Conservation (phyloP, 2,329 filamentous ascomycete species). For the Capronia epimyces region DNA sequence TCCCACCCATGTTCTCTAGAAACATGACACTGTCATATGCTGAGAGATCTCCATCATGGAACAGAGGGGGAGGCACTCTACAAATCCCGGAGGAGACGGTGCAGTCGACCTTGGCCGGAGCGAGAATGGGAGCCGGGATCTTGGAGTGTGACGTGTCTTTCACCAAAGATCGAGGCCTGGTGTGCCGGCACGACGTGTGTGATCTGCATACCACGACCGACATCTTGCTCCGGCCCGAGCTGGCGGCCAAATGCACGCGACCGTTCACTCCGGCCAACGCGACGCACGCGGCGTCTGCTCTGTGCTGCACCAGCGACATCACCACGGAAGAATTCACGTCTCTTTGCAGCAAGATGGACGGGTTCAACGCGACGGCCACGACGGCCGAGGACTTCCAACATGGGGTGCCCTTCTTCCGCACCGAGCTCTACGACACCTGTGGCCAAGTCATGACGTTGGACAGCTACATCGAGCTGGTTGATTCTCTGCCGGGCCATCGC, state of each 20-base stretch:
- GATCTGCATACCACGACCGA: conserved; percentile 65
- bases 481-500: conserved; percentile 48
- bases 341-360: conserved; percentile 68
- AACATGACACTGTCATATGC: too few species aligned
- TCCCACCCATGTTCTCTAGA: too few species aligned
- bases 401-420: conserved; percentile 47
- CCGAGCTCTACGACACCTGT: conserved; percentile 40
- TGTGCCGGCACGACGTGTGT: conserved; percentile 63
- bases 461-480: conserved; percentile 57
- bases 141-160: conserved; percentile 65
- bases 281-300: conserved; percentile 52
- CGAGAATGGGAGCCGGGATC: conserved; percentile 62
- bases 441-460: conserved; percentile 57
- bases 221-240: conserved; percentile 56
- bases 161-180: conserved; percentile 59
- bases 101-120: conserved; percentile 56
- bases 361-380: conserved; percentile 51
- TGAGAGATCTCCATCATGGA: too few species aligned
- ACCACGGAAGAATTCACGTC: conserved; percentile 62
- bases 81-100: conserved; percentile 59
- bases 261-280: conserved; percentile 55
- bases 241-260: conserved; percentile 58
- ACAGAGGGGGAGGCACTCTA: conserved; percentile 53
- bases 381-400: conserved; percentile 54
- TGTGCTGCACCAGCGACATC: conserved; percentile 67